Base-by-base conservation (phyloP, 768 basidiomycete species). In the Lactarius vividus region DNA sequence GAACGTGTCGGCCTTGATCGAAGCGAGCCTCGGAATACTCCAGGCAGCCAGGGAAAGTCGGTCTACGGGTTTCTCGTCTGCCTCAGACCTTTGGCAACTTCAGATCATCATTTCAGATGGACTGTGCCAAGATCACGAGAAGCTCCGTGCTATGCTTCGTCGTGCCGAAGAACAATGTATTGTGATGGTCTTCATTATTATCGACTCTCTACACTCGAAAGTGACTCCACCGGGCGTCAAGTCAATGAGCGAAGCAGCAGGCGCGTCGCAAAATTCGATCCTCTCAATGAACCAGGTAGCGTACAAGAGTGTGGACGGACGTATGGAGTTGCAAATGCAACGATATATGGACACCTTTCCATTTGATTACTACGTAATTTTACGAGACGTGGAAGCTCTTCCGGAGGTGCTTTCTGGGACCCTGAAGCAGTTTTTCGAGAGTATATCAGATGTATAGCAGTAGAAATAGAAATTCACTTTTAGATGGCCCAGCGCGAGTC, bases 51-150 rank as follows among this genome's bases (percentile, higher is more conserved):
- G 95, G 66, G 88, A 92, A 71, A 81, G 82, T 28, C 84, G 85
- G 53, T 75, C 81, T 52, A 80, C 82, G 75, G 80, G 81, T 52
- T 88, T 88, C 20, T 80, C 85, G 3, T 83, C 87, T 4, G 84
- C 89, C 7, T 83, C 85, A 20, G 95, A 98, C 68, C 80, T 99
- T 28, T 98, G 97, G 97, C 97, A 99, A 74, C 83, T 99, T 61
- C 86, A 98, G 75, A 92, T 98, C 78, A 97, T 99, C 81, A 94
- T 99, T 67, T 98, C 95, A 18, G 97, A 99, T 72, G 97, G 97
- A n/a, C 91, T 98, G 70, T 98, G 96, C 74, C 94, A 98, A 75
- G 92, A 97, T 73, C 96, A 98, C 75, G 91, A 95, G 49, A 82
- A 83, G 70, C 81, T 99, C 58, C 86, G 90, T 42, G 86, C 87